phyloP scores from a whole-genome alignment of 805 yeast species.

The Wickerhamiella galacta region DNA sequence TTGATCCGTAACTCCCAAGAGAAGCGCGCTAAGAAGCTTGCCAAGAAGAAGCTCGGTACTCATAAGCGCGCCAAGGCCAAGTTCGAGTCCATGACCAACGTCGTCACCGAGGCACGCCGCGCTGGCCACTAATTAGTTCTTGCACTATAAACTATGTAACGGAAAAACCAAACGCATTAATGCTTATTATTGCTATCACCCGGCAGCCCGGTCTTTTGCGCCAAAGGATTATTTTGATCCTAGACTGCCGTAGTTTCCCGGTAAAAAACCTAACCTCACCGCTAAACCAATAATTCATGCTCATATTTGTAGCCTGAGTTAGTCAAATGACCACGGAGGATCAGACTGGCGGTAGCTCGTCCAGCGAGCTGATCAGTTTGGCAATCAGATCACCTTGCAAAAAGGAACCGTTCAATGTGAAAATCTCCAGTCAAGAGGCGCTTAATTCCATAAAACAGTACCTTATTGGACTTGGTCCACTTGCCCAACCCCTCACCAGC shows the following conservation, averaged over 20 bases:
- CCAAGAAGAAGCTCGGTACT: conserved; percentile 98
- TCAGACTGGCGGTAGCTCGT: no score
- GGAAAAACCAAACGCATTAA: no score
- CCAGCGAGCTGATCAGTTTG: conserved; percentile 9
- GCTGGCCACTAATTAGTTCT: conserved; percentile 15
- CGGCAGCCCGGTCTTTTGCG: no score
- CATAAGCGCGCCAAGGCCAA: conserved; percentile 98
- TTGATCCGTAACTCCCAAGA: conserved; percentile 99
- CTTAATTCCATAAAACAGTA: conserved; percentile 42
- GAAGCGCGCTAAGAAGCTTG: conserved; percentile 99
- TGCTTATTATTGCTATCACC: no score
- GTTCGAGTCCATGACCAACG: conserved; percentile 95
- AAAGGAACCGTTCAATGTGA: conserved; percentile 12
- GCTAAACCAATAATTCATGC: no score
- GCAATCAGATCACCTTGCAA: conserved; percentile 14
- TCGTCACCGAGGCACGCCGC: conserved; percentile 87
- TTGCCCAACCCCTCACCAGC: conserved; percentile 42
- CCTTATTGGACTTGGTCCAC: conserved; percentile 37
- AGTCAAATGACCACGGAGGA: no score
- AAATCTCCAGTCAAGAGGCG: conserved; percentile 27
- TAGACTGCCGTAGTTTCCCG: no score
- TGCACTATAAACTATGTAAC: background rate
- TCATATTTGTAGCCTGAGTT: no score
- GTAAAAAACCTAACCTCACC: no score
- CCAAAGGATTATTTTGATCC: no score